Percentiles rank a stretch among this genome's conserved stretches.
phyloP scores from a whole-genome alignment of 225 moss, liverwort and hornwort genomes.

The Polytrichum commune region DNA sequence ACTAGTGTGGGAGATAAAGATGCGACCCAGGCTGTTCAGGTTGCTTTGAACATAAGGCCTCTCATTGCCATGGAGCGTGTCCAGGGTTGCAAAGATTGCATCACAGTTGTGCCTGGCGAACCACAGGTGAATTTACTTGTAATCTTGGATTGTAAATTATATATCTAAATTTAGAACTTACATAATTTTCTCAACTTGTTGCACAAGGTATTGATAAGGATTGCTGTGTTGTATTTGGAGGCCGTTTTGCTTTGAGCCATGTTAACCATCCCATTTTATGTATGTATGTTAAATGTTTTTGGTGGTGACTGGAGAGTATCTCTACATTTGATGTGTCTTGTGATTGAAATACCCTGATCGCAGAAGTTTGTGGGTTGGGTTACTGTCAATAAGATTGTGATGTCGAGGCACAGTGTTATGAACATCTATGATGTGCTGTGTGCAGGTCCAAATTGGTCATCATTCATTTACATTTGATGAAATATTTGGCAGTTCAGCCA shows the following conservation, averaged over 20 bases:
- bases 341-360: too few relatives aligned
- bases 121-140: constrained; percentile 55
- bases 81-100: constrained; percentile 91
- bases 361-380: neutral
- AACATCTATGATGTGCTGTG: neutral
- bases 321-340: neutral
- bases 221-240: too few relatives aligned
- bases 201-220: too few relatives aligned
- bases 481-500: constrained; percentile 78
- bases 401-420: neutral
- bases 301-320: neutral
- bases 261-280: too few relatives aligned
- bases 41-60: constrained; percentile 77
- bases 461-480: constrained; percentile 96
- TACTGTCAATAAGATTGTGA: neutral
- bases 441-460: constrained; percentile 90
- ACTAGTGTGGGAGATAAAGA: constrained; percentile 43
- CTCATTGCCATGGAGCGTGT: constrained; percentile 84
- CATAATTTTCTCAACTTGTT: too few relatives aligned
- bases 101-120: constrained; percentile 69
- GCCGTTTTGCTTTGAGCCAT: too few relatives aligned
- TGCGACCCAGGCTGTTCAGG: constrained; percentile 79
- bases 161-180: too few relatives aligned
- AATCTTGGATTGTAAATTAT: neutral
- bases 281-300: too few relatives aligned